Evolutionary conservation across 2,329 filamentous ascomycete species (phyloP).

Genomic region (Cytospora schulzeri): DNA sequence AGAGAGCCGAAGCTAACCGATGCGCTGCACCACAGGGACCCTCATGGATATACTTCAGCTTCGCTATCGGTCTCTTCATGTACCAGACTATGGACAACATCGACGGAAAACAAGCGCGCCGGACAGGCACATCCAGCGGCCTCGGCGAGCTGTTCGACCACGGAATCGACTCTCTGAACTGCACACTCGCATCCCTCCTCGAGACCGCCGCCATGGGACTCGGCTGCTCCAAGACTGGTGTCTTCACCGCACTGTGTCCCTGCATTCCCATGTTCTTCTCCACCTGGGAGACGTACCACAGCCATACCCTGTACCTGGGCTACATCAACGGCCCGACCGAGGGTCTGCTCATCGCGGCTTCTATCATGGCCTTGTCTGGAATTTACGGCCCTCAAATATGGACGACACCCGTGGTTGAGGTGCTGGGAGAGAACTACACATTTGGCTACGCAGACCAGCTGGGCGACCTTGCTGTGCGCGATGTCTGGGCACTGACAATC

Average conservation of each 20-base stretch:
- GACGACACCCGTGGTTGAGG: conserved; percentile 71
- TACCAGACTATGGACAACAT: conserved; percentile 99
- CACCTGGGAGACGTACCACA: conserved; percentile 99
- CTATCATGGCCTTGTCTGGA: conserved; percentile 83
- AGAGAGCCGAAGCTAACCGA: conserved; percentile 23
- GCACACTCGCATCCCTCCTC: conserved; percentile 86
- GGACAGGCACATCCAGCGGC: conserved; percentile 92
- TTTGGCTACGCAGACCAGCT: conserved; percentile 60
- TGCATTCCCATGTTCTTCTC: conserved; percentile 99
- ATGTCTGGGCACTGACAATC: conserved; percentile 82
- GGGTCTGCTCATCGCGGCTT: conserved; percentile 84
- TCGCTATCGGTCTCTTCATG: conserved; percentile 95
- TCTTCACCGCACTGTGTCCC: conserved; percentile 88
- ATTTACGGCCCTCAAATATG: conserved; percentile 88
- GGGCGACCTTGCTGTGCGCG: conserved; percentile 74
- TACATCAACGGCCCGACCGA: conserved; percentile 98
- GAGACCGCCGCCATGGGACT: conserved; percentile 93
- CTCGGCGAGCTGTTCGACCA: conserved; percentile 98
- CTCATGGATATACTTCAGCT: conserved; percentile 93
- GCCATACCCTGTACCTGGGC: conserved; percentile 93
- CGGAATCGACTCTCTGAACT: conserved; percentile 97
- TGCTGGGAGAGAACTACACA: conserved; percentile 62
- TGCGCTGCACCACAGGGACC: conserved; percentile 62
- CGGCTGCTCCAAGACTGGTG: conserved; percentile 79
- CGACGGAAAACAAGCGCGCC: conserved; percentile 93